Evolutionary conservation across 1,139 yeast genomes (phyloP), one percentile per base, ranked within the genome.

Genomic region (Pichia sp.): DNA sequence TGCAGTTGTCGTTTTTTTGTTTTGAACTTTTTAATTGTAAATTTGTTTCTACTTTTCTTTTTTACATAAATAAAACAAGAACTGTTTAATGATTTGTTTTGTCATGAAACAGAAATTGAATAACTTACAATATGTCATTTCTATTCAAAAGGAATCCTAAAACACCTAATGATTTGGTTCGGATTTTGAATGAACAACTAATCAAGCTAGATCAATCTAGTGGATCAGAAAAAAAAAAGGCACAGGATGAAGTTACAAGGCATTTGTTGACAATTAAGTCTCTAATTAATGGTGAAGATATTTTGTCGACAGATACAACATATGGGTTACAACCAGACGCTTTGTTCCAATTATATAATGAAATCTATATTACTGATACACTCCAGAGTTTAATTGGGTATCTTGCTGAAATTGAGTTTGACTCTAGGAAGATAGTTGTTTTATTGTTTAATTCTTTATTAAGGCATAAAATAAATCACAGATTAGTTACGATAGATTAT

Each of bases 101-200:
- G 11, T 5, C 4, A 8, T 32, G 4, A 32, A 8, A 7, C 7
- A 8, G 11, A 6, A 32, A 32, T 32, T 32, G 9, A 4, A 32
- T 8, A 8, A 25, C 7, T 3, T 7, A 8, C 4, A 27, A 36
- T 28, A 88, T 90, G 96, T 86, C 97, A 26, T 90, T 90, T 62
- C 72, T 92, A 60, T 90, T 92, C 74, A 86, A 88, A 58, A 76
- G 96, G 62, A 86, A 83, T 63, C 96, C 95, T n/a, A 88, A 88
- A 66, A 83, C 96, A 2, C 95, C 97, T 1, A 79, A 77, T 36
- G 98, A 92, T 61, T 75, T 89, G 52, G 84, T 88, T 18, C 75
- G 87, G 50, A 80, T 82, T 11, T 73, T 89, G 53, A 79, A 78
- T 56, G 97, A 92, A 47, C 87, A 80, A 58, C 73, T 88, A 25